Evolutionary conservation across 192 early-diverging fungal genomes (phyloP).

Genomic region (Piromyces sp.): DNA sequence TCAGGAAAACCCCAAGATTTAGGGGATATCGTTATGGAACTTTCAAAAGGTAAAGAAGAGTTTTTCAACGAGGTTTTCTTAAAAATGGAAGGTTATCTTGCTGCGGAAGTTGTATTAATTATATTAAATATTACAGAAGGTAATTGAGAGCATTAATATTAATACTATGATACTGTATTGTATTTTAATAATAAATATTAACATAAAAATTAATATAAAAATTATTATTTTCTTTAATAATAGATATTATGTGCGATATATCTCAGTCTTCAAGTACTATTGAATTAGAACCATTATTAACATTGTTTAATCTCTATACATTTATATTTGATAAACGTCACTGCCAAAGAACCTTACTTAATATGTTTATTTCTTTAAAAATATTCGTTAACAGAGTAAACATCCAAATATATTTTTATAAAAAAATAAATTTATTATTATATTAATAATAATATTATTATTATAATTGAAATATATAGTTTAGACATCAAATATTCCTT

Average conservation of each 20-base stretch:
- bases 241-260: not conserved
- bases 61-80: not conserved
- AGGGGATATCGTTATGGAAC: not conserved
- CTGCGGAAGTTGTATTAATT: not conserved
- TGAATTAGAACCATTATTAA: not conserved
- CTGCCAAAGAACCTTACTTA: not conserved
- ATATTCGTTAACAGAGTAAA: not conserved
- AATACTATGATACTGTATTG: too few species aligned
- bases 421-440: too few species aligned
- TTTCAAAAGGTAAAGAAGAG: not conserved
- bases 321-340: not conserved
- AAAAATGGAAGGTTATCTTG: not conserved
- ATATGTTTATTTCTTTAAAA: not conserved
- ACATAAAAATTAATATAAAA: too few species aligned
- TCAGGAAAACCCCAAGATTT: not conserved
- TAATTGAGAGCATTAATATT: too few species aligned
- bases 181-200: too few species aligned
- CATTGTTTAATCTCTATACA: not conserved
- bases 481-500: not conserved
- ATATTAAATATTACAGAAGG: not conserved
- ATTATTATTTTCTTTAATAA: not conserved
- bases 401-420: not conserved
- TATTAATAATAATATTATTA: too few species aligned
- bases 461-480: not conserved
- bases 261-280: not conserved